phyloP scores from a whole-genome alignment of 106 monocot species.

The Hemerocallis citrina region DNA sequence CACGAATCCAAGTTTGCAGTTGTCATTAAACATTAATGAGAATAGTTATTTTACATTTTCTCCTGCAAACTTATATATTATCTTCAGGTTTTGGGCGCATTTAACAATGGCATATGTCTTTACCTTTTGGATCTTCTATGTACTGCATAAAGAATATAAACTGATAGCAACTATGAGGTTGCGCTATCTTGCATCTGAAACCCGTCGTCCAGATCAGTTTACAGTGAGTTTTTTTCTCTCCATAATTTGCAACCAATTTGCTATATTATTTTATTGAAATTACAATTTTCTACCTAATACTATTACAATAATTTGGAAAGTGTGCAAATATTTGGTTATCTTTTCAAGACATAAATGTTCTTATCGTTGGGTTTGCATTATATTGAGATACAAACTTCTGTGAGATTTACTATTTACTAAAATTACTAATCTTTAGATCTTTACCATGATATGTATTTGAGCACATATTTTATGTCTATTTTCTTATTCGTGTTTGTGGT shows the following conservation, averaged over 20 bases:
- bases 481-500: background rate
- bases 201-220: constrained; percentile 64
- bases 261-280: no score
- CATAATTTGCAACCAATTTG: no score
- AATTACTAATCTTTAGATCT: background rate
- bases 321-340: no score
- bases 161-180: constrained; percentile 46
- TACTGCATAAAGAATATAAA: constrained; percentile 48
- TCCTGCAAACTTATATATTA: background rate
- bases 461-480: background rate
- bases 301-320: no score
- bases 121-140: constrained; percentile 62
- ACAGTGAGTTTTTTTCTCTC: constrained; percentile 28
- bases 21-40: background rate
- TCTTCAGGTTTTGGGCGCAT: constrained; percentile 60
- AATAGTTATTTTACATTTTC: background rate
- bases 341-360: no score
- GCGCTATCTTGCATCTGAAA: constrained; percentile 60
- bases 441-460: background rate
- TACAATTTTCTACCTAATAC: no score
- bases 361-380: no score
- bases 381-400: no score
- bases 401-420: background rate
- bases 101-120: constrained; percentile 45
- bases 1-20: no score